These are phyloP conservation scores for Arthrobotrys pseudoclavata DNA, from an alignment of 2,329 filamentous ascomycete species.

Conservation along the genomic window DNA sequence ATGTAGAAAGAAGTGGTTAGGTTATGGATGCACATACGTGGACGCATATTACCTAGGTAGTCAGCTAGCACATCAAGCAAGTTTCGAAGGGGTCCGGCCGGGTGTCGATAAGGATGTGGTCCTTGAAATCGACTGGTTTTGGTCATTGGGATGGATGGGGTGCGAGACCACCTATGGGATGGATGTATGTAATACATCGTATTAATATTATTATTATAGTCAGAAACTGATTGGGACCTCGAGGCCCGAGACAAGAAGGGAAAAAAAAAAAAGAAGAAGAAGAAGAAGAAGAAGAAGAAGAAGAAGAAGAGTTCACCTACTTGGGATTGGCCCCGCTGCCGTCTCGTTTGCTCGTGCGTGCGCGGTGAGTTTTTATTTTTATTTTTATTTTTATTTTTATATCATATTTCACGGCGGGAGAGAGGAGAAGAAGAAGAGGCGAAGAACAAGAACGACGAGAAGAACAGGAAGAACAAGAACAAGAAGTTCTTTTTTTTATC, in stretches of 20 bases:
- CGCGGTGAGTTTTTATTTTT: constrained; percentile 2
- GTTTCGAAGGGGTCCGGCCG: not conserved
- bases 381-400: constrained; percentile 24
- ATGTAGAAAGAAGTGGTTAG: too few species aligned
- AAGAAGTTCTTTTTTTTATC: too few species aligned
- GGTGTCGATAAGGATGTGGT: constrained; percentile 11
- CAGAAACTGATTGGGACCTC: not conserved
- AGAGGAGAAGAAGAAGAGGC: constrained; percentile 6
- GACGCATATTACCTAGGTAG: constrained; percentile 7
- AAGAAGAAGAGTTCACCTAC: not conserved
- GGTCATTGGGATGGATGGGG: not conserved
- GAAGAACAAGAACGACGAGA: not conserved
- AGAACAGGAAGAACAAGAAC: too few species aligned
- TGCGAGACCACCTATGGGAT: not conserved
- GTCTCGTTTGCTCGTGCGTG: constrained; percentile 31
- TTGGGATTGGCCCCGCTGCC: constrained; percentile 23
- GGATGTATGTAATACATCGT: not conserved
- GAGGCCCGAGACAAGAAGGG: not conserved
- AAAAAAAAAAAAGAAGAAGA: not conserved
- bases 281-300: not conserved
- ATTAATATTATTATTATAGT: constrained; percentile 3
- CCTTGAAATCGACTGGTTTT: constrained; percentile 8
- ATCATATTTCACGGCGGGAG: constrained; percentile 20
- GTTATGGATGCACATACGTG: not conserved
- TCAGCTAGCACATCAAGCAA: not conserved